Evolutionary conservation across 2,329 filamentous ascomycete species (phyloP), one percentile per base, ranked within the genome.

Genomic region (Xylariaceae sp.): DNA sequence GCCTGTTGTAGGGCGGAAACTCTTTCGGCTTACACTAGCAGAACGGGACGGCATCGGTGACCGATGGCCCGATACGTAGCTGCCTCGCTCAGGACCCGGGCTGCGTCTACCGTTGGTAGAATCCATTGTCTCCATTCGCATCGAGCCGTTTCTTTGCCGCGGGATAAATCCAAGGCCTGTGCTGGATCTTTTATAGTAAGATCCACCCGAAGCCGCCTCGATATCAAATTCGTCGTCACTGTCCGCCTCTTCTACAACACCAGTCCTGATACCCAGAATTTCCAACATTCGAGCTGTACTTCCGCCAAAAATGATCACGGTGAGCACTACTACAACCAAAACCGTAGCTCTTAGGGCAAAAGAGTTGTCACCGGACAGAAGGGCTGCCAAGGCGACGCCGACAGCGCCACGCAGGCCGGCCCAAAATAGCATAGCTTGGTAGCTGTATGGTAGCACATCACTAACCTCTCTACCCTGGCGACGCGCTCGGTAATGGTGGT

Each of bases 341-440:
- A 99, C 92, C 0, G 94, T 99, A 6, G 94, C 94, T 63, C 91
- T 87, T 34, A 99, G 78, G 0, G 90, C 89, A 54, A 86, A 87
- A 0, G 85, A 85, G 67, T 95, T 94, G 49, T 85, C 83, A 43
- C 92, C 94, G 0, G 83, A 86, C 44, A 99, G 80, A 22, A 95
- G 87, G 19, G 92, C 92, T 30, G 94, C 94, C 44, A 99, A 78
- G 1, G 94, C 94, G 34, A 99, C 94, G 53, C 94, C 94, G 63
- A 99, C 94, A 44, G 94, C 94, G 64, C 94, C 94, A 58, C 94
- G 89, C 29, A 99, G 79, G 22, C 94, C 94, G 15, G 94, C 94
- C 94, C 94, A 99, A 74, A 95, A 99, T n/a, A 99, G 83, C 94
- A 99, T 97, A n/a, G 88, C 91, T 72, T 97, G 94, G 72, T 97